A percentile compares a stretch with the other conserved stretches of the same genome.
Evolutionary conservation across 2,329 filamentous ascomycete species (phyloP).

Genomic region (Trichoderma sp.): DNA sequence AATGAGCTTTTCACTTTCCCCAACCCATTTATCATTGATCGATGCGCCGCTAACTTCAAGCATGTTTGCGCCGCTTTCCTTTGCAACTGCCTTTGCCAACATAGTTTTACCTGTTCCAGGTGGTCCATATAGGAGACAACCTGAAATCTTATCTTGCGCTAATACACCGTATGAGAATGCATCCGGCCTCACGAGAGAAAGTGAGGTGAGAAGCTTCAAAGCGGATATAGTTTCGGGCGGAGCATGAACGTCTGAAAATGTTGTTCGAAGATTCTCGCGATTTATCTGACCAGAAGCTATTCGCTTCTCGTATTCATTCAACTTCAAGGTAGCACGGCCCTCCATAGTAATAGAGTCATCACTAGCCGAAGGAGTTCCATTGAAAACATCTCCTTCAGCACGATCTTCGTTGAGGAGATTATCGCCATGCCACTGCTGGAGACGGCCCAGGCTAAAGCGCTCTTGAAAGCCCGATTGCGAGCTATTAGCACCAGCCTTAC

Average conservation of each 20-base stretch:
- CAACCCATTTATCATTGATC: conserved; percentile 95
- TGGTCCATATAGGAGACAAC: conserved; percentile 82
- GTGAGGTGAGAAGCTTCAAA: conserved; percentile 81
- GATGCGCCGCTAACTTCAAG: conserved; percentile 89
- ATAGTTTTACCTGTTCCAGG: conserved; percentile 77
- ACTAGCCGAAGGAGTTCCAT: conserved; percentile 31
- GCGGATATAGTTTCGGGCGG: conserved; percentile 80
- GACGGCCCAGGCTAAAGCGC: conserved; percentile 34
- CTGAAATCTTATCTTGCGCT: conserved; percentile 85
- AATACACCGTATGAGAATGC: conserved; percentile 96
- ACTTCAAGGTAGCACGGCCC: conserved; percentile 39
- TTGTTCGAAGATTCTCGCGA: conserved; percentile 76
- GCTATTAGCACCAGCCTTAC: conserved; percentile 21
- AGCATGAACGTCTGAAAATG: conserved; percentile 83
- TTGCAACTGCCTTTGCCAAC: conserved; percentile 66
- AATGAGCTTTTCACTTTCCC: conserved; percentile 94
- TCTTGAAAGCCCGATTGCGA: conserved; percentile 31
- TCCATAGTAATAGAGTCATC: conserved; percentile 32
- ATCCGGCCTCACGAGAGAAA: conserved; percentile 83
- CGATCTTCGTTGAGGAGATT: conserved; percentile 32
- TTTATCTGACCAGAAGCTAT: conserved; percentile 80
- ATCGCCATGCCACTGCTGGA: conserved; percentile 34
- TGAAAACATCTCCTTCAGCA: conserved; percentile 23
- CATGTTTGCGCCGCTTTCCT: conserved; percentile 66
- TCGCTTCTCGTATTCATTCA: conserved; percentile 77